These are phyloP conservation scores for Selaginella tamariscina DNA, from an alignment of 75 land plant species.

Conservation along the genomic window DNA sequence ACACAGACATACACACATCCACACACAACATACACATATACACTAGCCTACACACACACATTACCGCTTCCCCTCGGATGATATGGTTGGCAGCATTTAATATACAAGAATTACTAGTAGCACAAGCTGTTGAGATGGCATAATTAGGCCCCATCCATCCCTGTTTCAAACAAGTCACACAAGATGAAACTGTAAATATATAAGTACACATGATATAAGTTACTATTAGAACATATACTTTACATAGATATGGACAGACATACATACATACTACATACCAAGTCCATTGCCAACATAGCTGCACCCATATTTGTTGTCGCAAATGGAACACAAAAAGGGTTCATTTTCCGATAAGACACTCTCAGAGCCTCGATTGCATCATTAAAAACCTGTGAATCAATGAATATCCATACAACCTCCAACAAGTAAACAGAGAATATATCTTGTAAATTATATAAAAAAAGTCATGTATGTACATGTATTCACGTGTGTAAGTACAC, in stretches of 20 bases:
- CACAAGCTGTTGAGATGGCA: slow-evolving; percentile 90
- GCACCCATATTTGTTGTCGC: slow-evolving; percentile 94
- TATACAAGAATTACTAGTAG: slow-evolving; percentile 88
- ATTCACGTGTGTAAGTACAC: no score
- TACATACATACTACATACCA: slow-evolving; percentile 32
- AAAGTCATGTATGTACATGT: no score
- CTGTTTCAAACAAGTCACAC: slow-evolving; percentile 23
- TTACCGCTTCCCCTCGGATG: slow-evolving; percentile 82
- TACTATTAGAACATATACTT: not conserved
- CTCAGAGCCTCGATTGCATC: slow-evolving; percentile 81
- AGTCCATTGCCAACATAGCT: slow-evolving; percentile 95
- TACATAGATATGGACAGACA: not conserved
- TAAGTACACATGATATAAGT: not conserved
- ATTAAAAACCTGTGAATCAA: slow-evolving; percentile 53
- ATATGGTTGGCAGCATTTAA: slow-evolving; percentile 90
- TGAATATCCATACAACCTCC: not conserved
- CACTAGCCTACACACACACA: not conserved
- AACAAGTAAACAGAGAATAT: no score
- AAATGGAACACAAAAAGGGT: slow-evolving; percentile 81
- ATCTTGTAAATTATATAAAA: no score
- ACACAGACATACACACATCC: no score
- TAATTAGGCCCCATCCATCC: slow-evolving; percentile 99
- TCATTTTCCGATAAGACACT: slow-evolving; percentile 69
- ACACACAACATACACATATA: not conserved
- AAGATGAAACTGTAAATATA: not conserved